phyloP scores from a whole-genome alignment of 1,284 basidiomycete genomes.

The Pterula multifida region DNA sequence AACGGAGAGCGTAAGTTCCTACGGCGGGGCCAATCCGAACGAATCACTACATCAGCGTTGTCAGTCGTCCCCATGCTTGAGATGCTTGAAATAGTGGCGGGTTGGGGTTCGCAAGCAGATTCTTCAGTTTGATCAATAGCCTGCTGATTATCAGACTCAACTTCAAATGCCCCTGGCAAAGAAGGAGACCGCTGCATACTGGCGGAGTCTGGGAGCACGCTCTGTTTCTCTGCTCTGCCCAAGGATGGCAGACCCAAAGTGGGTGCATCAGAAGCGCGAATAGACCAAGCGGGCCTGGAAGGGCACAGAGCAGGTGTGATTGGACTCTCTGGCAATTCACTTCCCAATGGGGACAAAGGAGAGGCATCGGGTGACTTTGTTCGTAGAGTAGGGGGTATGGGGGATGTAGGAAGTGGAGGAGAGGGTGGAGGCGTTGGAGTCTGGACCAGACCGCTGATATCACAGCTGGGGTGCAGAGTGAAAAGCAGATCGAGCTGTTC shows the following conservation, averaged over 20 bases:
- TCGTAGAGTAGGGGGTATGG: background rate
- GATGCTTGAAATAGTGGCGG: background rate
- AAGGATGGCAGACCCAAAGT: background rate
- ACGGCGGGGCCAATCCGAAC: background rate
- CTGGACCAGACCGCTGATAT: background rate
- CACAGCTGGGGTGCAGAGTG: background rate
- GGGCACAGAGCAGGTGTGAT: background rate
- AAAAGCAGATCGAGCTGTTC: background rate
- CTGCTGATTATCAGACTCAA: background rate
- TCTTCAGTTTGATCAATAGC: background rate
- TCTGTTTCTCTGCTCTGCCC: background rate
- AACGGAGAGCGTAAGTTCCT: constrained; percentile 26
- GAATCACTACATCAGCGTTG: background rate
- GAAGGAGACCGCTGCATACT: background rate
- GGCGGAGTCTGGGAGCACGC: background rate
- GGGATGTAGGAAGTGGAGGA: background rate
- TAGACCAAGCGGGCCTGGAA: background rate
- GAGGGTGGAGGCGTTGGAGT: background rate
- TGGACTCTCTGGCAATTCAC: background rate
- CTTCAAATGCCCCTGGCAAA: background rate
- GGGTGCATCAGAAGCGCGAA: constrained; percentile 1
- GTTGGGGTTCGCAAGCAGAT: background rate
- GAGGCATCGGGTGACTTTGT: background rate
- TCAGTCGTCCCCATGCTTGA: background rate
- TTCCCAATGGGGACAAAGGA: background rate